These are phyloP conservation scores for Candida germanica DNA, from an alignment of 805 yeast genomes.

Conservation along the genomic window DNA sequence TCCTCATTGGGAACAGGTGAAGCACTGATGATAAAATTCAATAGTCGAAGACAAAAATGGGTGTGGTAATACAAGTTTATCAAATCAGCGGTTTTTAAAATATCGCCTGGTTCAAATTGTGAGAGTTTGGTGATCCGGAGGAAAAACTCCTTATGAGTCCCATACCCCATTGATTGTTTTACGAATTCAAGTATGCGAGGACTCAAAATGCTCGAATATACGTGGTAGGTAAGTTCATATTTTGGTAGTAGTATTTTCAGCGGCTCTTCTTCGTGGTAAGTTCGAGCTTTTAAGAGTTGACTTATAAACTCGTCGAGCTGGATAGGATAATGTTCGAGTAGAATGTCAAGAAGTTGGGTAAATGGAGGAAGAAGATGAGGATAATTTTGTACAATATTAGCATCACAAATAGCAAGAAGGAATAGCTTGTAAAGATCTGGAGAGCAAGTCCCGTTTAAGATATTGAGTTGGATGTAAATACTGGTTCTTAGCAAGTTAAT, in stretches of 20 bases:
- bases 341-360: not conserved
- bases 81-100: not conserved
- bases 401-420: constrained; percentile 23
- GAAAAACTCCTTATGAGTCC: not conserved
- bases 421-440: constrained; percentile 9
- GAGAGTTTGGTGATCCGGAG: not conserved
- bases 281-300: not conserved
- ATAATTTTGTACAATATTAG: constrained; percentile 21
- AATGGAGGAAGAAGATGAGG: too few relatives aligned
- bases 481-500: constrained; percentile 4
- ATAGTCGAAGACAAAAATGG: constrained; percentile 8
- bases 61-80: constrained; percentile 1
- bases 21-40: constrained; percentile 4
- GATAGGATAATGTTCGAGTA: constrained; percentile 2
- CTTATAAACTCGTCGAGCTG: constrained; percentile 1
- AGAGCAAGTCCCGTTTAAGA: not conserved
- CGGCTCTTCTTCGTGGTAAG: constrained; percentile 2
- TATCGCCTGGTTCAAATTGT: not conserved
- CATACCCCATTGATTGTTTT: too few relatives aligned
- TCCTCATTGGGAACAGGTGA: not conserved
- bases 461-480: constrained; percentile 6
- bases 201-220: too few relatives aligned
- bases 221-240: too few relatives aligned
- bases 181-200: too few relatives aligned
- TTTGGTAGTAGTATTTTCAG: not conserved